These are phyloP conservation scores for Fraxinus nigra DNA, from an alignment of 305 asterid genomes.

Conservation along the genomic window DNA sequence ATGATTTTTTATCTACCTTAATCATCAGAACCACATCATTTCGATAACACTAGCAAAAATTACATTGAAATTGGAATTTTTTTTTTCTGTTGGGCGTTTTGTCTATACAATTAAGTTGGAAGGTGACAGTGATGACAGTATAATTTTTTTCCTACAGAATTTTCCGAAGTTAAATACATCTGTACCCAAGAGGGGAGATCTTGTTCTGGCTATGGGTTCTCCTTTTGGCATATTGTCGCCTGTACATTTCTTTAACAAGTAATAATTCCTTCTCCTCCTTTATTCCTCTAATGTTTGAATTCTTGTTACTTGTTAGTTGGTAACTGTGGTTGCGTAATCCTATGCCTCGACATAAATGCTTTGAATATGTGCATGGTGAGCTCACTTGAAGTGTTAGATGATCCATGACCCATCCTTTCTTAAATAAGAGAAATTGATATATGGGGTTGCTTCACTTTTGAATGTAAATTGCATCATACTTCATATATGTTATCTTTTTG, in stretches of 20 bases:
- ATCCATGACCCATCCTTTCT: background rate
- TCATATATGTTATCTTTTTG: slow-evolving; percentile 7
- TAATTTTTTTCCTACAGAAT: slow-evolving; percentile 44
- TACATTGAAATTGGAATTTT: slow-evolving; percentile 12
- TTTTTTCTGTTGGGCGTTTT: slow-evolving; percentile 33
- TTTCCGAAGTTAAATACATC: slow-evolving; percentile 50
- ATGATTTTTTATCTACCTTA: slow-evolving; percentile 17
- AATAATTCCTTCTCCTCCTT: slow-evolving; percentile 24
- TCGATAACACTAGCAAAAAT: background rate
- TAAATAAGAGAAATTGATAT: background rate
- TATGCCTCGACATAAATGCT: slow-evolving; percentile 8
- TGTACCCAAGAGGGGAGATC: slow-evolving; percentile 66
- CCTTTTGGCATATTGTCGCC: slow-evolving; percentile 98
- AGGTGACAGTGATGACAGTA: slow-evolving; percentile 24
- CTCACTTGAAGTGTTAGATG: background rate
- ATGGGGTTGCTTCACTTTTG: background rate
- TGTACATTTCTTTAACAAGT: slow-evolving; percentile 92
- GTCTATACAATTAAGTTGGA: slow-evolving; percentile 15
- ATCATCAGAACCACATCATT: background rate
- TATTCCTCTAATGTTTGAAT: slow-evolving; percentile 3
- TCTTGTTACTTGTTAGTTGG: background rate
- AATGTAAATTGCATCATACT: slow-evolving; percentile 13
- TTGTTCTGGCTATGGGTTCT: slow-evolving; percentile 94
- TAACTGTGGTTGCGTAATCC: background rate
- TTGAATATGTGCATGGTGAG: slow-evolving; percentile 2